These are phyloP conservation scores for Clarkia xantiana DNA, from an alignment of 345 rosid species.

Conservation along the genomic window DNA sequence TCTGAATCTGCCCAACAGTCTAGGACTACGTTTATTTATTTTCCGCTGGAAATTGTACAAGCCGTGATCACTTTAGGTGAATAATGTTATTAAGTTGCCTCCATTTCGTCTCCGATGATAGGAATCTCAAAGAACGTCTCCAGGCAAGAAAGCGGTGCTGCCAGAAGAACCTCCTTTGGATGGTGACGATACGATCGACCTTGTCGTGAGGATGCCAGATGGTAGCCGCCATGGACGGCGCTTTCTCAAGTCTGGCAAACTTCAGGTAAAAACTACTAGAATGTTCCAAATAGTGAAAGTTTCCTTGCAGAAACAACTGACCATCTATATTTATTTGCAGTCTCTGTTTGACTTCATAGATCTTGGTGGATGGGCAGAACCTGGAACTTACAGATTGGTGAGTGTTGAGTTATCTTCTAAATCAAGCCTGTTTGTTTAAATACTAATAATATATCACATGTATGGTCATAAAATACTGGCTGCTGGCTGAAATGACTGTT, in stretches of 20 bases:
- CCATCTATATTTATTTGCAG: constrained; percentile 20
- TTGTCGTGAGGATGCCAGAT: constrained; percentile 68
- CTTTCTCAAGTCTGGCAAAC: constrained; percentile 68
- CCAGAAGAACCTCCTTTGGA: constrained; percentile 49
- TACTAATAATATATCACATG: too few species aligned
- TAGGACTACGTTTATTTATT: too few species aligned
- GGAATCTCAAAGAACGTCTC: constrained; percentile 27
- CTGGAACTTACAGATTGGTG: constrained; percentile 64
- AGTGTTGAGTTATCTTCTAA: constrained; percentile 11
- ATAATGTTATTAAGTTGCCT: constrained; percentile 2
- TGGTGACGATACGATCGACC: constrained; percentile 47
- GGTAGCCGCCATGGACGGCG: constrained; percentile 67
- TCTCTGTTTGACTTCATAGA: constrained; percentile 65
- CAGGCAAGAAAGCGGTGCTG: constrained; percentile 23
- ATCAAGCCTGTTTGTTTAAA: neutral
- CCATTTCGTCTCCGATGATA: constrained; percentile 11
- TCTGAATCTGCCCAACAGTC: too few species aligned
- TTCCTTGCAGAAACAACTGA: constrained; percentile 10
- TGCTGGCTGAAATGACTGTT: neutral
- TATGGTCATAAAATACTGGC: too few species aligned
- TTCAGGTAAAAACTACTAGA: constrained; percentile 35
- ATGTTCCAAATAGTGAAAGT: neutral
- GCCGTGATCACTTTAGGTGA: too few species aligned
- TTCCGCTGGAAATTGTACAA: too few species aligned
- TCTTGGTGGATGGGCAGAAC: constrained; percentile 38